Base-by-base conservation (phyloP, 805 yeast species). In the Lachancea fermentati region DNA sequence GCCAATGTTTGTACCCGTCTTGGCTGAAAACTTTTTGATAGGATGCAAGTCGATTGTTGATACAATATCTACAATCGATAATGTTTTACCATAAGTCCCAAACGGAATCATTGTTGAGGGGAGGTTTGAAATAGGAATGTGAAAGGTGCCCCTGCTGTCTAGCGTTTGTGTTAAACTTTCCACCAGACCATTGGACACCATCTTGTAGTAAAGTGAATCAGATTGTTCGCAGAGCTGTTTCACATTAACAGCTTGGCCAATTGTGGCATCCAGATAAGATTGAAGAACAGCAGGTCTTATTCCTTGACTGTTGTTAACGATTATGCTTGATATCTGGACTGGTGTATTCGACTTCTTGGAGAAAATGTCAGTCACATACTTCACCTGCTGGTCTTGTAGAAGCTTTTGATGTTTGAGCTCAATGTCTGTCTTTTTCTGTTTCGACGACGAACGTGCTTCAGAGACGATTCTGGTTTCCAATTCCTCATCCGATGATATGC, bases 1-100 rank as follows among this genome's bases (percentile, higher is more conserved):
- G 2, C 97, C 97, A 5, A 93, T 76, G 60, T 88, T 89, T 2
- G 97, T 93, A 3, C 99, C 99, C 1, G 97, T 85, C 52, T 84
- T 85, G 39, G 95, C 89, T 44, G 75, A 72, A 51, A 88, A 83
- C 49, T 75, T 73, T 50, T 86, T 86, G 3, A 74, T 74, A 0
- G 91, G 89, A 4, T 48, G 30, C 8, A 68, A 36, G 26, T 61
- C 55, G 11, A 66, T 35, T 13, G 46, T 52, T 13, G 69, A 65
- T 5, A 54, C 52, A 2, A 66, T 50, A 11, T 54, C 54, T 5
- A 62, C 39, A 2, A 54, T 41, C 11, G 55, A 47, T n/a, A 42
- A 37, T 29, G 24, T 29, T 19, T 28, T 46, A 8, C 14, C 12
- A n/a, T n/a, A n/a, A 4, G 32, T 4, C 14, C 37, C 36, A 18